These are phyloP conservation scores for Lactarius psammicola DNA, from an alignment of 768 basidiomycete species.

Conservation along the genomic window DNA sequence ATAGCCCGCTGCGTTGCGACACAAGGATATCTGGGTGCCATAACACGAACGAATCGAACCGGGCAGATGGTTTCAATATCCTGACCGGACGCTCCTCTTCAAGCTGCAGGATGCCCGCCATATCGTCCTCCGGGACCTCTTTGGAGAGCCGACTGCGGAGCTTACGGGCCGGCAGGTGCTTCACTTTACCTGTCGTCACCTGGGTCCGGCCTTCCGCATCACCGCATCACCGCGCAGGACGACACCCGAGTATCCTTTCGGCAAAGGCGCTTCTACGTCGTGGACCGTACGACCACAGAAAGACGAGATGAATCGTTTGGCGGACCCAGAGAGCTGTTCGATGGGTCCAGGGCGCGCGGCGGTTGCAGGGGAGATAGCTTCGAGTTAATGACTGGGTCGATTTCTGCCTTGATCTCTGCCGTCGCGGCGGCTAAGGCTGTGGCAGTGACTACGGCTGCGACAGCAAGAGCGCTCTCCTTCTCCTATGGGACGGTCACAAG, in stretches of 20 bases:
- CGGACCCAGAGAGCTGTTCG: slow-evolving; percentile 33
- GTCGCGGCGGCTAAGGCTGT: not conserved
- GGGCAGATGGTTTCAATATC: slow-evolving; percentile 47
- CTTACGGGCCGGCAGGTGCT: slow-evolving; percentile 29
- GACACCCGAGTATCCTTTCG: slow-evolving; percentile 65
- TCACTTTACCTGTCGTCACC: slow-evolving; percentile 33
- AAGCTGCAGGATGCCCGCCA: slow-evolving; percentile 23
- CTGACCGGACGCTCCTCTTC: slow-evolving; percentile 35
- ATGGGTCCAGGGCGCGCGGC: not conserved
- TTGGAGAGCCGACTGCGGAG: slow-evolving; percentile 34
- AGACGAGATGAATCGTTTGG: slow-evolving; percentile 57
- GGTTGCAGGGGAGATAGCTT: not conserved
- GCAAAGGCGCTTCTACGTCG: slow-evolving; percentile 61
- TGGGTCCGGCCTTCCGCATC: slow-evolving; percentile 18
- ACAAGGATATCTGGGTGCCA: slow-evolving; percentile 80
- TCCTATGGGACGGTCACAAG: not conserved
- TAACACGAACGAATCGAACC: slow-evolving; percentile 66
- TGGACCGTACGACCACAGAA: slow-evolving; percentile 76
- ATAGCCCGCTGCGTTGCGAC: no score
- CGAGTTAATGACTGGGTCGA: not conserved
- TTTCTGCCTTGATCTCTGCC: no score
- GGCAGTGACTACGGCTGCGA: not conserved
- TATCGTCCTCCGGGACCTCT: slow-evolving; percentile 22
- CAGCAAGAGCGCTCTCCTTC: not conserved
- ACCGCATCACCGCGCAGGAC: slow-evolving; percentile 48